Conservation (phyloP, 306 rosid species). For the Cucumis melo region DNA sequence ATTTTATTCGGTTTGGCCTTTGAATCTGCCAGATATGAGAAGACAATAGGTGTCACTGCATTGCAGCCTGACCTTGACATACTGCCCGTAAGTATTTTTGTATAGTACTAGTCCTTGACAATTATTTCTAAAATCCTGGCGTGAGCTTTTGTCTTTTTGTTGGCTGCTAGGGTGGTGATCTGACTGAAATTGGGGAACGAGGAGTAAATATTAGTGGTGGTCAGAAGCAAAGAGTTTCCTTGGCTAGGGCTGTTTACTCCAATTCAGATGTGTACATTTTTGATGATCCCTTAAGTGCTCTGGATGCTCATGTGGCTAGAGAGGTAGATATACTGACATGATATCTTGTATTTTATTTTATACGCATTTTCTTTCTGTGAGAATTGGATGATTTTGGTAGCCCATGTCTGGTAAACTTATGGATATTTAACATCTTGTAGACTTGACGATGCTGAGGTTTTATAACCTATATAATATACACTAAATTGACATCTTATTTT, state of each 20-base stretch:
- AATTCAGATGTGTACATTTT: conserved; percentile 66
- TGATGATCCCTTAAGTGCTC: conserved; percentile 93
- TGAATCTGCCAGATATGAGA: conserved; percentile 26
- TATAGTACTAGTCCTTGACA: neutral
- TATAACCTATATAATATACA: neutral
- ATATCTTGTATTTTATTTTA: neutral
- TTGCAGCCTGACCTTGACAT: conserved; percentile 34
- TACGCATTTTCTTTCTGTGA: neutral
- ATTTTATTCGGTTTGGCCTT: conserved; percentile 35
- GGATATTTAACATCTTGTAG: neutral
- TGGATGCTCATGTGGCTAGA: conserved; percentile 75
- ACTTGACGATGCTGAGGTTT: neutral
- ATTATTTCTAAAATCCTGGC: neutral
- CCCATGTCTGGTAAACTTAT: neutral
- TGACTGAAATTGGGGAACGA: conserved; percentile 88
- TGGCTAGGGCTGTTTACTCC: conserved; percentile 83
- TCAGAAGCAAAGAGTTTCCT: conserved; percentile 84
- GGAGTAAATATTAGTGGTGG: conserved; percentile 94
- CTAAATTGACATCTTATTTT: neutral
- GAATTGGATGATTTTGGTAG: neutral
- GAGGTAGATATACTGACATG: conserved; percentile 30
- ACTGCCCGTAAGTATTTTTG: conserved; percentile 19
- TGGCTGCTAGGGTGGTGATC: conserved; percentile 42
- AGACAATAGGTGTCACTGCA: conserved; percentile 28
- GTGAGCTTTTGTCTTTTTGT: conserved; percentile 2